Conservation (phyloP, 306 rosid genomes). For the Malus asiatica region DNA sequence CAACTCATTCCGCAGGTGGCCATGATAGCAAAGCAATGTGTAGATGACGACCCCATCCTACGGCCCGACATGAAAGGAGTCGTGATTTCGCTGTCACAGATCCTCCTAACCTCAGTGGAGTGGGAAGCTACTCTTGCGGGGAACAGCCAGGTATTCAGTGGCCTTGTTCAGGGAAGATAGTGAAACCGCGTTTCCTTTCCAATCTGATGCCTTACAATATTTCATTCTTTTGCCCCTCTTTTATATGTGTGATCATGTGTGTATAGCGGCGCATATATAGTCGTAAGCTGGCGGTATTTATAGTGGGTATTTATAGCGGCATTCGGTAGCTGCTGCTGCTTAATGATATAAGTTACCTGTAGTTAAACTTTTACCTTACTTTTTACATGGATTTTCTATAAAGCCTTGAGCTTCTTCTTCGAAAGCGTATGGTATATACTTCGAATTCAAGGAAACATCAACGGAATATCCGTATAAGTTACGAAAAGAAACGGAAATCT, state of each 20-base stretch:
- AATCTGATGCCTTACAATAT: background rate
- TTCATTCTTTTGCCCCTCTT: slow-evolving; percentile 3
- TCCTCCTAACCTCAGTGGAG: slow-evolving; percentile 80
- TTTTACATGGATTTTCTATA: background rate
- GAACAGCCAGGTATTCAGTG: slow-evolving; percentile 96
- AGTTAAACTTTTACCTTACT: background rate
- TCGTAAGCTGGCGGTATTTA: slow-evolving; percentile 1
- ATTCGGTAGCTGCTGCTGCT: background rate
- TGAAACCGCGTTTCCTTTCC: slow-evolving; percentile 13
- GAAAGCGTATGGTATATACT: background rate
- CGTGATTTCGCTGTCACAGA: slow-evolving; percentile 87
- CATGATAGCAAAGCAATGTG: slow-evolving; percentile 84
- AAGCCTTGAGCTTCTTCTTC: background rate
- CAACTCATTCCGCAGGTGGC: slow-evolving; percentile 47
- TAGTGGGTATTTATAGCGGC: no score
- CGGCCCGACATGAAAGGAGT: slow-evolving; percentile 89
- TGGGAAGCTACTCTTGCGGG: slow-evolving; percentile 99
- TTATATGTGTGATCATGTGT: slow-evolving; percentile 11
- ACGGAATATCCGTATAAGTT: background rate
- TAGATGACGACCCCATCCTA: slow-evolving; percentile 85
- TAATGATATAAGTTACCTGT: background rate
- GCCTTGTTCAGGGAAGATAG: slow-evolving; percentile 97
- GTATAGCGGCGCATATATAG: slow-evolving; percentile 16
- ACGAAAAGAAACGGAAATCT: background rate
- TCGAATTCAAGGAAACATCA: background rate